Evolutionary conservation across 768 basidiomycete genomes (phyloP).

Genomic region (Tricholoma furcatifolium): DNA sequence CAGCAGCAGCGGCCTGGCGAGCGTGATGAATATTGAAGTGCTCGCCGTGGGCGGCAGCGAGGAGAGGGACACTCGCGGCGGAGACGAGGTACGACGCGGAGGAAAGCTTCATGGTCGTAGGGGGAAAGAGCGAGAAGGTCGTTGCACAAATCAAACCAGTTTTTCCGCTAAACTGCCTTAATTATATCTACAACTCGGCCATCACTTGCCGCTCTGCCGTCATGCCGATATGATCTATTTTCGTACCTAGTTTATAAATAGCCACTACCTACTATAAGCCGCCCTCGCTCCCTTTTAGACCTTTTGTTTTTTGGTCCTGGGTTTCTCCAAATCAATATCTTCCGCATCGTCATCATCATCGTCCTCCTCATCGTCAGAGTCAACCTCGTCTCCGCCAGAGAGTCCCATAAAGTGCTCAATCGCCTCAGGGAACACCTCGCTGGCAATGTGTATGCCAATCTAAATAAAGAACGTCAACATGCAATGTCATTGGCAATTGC

Average conservation of each 20-base stretch:
- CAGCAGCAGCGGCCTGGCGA: conserved; percentile 12
- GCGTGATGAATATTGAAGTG: conserved; percentile 20
- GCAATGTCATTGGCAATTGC: conserved; percentile 24
- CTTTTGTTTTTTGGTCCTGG: conserved; percentile 72
- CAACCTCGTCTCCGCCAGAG: conserved; percentile 54
- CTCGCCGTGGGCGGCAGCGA: conserved; percentile 38
- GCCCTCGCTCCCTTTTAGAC: conserved; percentile 30
- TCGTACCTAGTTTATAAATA: not conserved
- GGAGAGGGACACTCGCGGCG: conserved; percentile 35
- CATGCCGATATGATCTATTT: not conserved
- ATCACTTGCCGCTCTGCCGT: conserved; percentile 8
- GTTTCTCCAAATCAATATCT: conserved; percentile 88
- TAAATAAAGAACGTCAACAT: conserved; percentile 25
- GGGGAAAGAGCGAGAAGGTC: conserved; percentile 2
- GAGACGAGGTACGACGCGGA: conserved; percentile 26
- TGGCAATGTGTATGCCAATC: conserved; percentile 72
- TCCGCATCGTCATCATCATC: conserved; percentile 79
- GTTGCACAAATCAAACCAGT: not conserved
- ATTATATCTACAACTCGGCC: conserved; percentile 11
- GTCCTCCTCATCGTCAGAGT: conserved; percentile 65
- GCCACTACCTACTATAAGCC: not conserved
- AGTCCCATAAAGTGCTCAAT: conserved; percentile 82
- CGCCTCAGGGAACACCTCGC: conserved; percentile 78
- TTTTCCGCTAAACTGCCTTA: not conserved
- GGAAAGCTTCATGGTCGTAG: conserved; percentile 32